phyloP scores from a whole-genome alignment of 2,329 filamentous ascomycete genomes.

The Cercospora janseana region DNA sequence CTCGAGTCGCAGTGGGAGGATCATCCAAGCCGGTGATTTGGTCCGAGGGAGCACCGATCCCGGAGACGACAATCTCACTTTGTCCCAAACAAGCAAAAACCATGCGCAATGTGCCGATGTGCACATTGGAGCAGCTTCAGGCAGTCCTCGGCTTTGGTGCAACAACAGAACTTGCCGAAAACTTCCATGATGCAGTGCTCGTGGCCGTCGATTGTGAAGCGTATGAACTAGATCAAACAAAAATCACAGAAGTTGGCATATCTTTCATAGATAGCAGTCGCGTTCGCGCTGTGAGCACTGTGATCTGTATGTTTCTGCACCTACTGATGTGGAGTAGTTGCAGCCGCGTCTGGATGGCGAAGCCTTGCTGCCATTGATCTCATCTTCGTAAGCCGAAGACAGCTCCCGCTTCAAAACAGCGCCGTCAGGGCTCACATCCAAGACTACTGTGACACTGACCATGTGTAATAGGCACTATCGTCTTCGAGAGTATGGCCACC shows the following conservation, averaged over 20 bases:
- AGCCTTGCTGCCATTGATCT: slow-evolving; percentile 14
- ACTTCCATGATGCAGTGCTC: slow-evolving; percentile 56
- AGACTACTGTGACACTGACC: neutral
- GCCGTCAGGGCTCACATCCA: neutral
- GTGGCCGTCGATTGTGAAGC: slow-evolving; percentile 80
- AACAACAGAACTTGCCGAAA: slow-evolving; percentile 12
- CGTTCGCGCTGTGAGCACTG: slow-evolving; percentile 12
- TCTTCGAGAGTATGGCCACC: slow-evolving; percentile 64
- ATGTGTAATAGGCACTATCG: slow-evolving; percentile 66
- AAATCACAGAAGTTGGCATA: slow-evolving; percentile 83
- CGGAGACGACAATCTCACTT: too few relatives aligned
- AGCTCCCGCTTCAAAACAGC: too few relatives aligned
- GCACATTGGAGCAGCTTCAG: slow-evolving; percentile 5
- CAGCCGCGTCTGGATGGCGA: neutral
- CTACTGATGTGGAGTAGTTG: neutral
- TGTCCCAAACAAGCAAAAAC: neutral
- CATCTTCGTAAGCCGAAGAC: slow-evolving; percentile 11
- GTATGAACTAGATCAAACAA: slow-evolving; percentile 64
- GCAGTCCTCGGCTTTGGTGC: slow-evolving; percentile 12
- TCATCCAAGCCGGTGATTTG: too few relatives aligned
- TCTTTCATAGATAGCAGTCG: slow-evolving; percentile 71
- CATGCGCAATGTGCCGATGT: neutral
- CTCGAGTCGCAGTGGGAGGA: too few relatives aligned
- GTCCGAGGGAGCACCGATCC: too few relatives aligned
- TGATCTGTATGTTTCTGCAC: neutral